These are phyloP conservation scores for Marasmius oreades DNA, from an alignment of 1,284 basidiomycete species.

Conservation along the genomic window DNA sequence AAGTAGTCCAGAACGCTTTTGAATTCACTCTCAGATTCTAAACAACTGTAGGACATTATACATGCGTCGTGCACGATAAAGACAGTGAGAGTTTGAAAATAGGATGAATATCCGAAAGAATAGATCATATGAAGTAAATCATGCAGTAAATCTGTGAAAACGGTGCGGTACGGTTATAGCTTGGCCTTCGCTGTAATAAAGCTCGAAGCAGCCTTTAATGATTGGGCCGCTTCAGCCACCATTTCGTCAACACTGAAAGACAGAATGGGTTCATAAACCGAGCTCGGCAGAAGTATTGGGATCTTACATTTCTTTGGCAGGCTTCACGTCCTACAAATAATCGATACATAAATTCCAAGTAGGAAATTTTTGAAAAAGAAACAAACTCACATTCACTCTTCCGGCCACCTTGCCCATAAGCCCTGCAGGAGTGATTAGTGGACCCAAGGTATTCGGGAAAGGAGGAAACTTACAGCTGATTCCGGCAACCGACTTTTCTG, in stretches of 20 bases:
- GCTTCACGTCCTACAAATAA: slow-evolving; percentile 59
- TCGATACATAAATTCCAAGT: slow-evolving; percentile 7
- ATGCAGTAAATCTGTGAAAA: too few relatives aligned
- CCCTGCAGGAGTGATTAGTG: slow-evolving; percentile 41
- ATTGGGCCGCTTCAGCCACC: slow-evolving; percentile 23
- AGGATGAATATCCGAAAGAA: too few relatives aligned
- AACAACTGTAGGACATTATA: too few relatives aligned
- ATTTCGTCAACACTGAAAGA: slow-evolving; percentile 23
- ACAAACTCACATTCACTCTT: slow-evolving; percentile 57
- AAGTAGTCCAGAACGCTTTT: background rate
- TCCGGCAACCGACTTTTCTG: slow-evolving; percentile 63
- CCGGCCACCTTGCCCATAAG: slow-evolving; percentile 87
- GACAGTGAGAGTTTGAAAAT: too few relatives aligned
- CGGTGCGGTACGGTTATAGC: slow-evolving; percentile 14
- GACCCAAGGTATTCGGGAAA: slow-evolving; percentile 2
- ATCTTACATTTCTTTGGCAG: slow-evolving; percentile 76
- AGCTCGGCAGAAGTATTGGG: background rate
- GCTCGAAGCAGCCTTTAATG: slow-evolving; percentile 20
- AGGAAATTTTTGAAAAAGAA: background rate
- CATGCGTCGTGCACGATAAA: too few relatives aligned
- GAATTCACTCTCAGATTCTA: too few relatives aligned
- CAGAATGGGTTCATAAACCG: slow-evolving; percentile 1
- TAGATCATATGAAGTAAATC: too few relatives aligned
- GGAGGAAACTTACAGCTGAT: slow-evolving; percentile 44
- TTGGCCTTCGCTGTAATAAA: slow-evolving; percentile 19